Percentiles rank a stretch among this genome's conserved stretches.
Evolutionary conservation across 129 eudicot species (phyloP).

Genomic region (Lonicera japonica): DNA sequence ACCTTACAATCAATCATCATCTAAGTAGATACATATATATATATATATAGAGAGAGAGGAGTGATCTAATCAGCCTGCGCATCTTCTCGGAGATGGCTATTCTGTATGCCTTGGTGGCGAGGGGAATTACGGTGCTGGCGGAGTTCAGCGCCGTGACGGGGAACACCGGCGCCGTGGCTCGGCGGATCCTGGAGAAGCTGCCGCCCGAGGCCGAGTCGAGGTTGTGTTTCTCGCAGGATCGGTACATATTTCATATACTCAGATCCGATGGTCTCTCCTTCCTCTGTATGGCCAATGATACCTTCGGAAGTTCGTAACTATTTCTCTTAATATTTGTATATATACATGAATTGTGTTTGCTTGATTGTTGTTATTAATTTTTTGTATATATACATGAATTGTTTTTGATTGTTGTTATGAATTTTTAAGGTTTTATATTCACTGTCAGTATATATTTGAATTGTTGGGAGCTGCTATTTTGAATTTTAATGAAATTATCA

Average conservation of each 20-base stretch:
- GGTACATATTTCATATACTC: slow-evolving; percentile 84
- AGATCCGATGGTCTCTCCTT: slow-evolving; percentile 72
- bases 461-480: too few relatives aligned
- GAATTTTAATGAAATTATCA: too few relatives aligned
- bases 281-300: slow-evolving; percentile 97
- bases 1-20: slow-evolving; percentile 1
- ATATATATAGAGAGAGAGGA: too few relatives aligned
- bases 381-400: neutral
- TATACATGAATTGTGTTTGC: neutral
- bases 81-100: slow-evolving; percentile 58
- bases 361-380: too few relatives aligned
- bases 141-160: slow-evolving; percentile 97
- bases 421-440: too few relatives aligned
- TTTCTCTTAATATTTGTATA: neutral
- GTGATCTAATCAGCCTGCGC: neutral
- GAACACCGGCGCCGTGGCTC: slow-evolving; percentile 82
- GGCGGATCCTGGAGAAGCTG: slow-evolving; percentile 87
- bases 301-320: slow-evolving; percentile 74
- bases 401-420: too few relatives aligned
- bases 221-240: slow-evolving; percentile 90
- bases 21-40: neutral
- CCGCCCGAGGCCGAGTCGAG: slow-evolving; percentile 66
- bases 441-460: too few relatives aligned
- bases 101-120: slow-evolving; percentile 76
- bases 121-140: slow-evolving; percentile 93